Evolutionary conservation across 1,139 yeast genomes (phyloP).

Genomic region (Saccharomyces hybrid): DNA sequence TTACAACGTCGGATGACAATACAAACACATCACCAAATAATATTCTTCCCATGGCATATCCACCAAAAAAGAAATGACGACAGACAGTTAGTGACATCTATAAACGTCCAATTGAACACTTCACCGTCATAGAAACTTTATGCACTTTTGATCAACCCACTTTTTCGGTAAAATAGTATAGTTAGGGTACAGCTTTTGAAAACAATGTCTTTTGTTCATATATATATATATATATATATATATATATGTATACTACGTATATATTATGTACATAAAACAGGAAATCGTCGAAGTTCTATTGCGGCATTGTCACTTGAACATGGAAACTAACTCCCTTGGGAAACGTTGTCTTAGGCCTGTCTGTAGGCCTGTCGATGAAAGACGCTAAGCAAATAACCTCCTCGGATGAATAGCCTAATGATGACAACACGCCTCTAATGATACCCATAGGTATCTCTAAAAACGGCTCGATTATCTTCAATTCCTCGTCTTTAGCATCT

Average conservation of each 20-base stretch:
- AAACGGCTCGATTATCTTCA: conserved; percentile 40
- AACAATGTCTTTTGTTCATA: not conserved
- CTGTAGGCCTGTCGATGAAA: conserved; percentile 25
- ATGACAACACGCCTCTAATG: conserved; percentile 61
- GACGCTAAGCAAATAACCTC: conserved; percentile 26
- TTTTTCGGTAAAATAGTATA: not conserved
- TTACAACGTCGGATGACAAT: not conserved
- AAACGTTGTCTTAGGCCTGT: conserved; percentile 15
- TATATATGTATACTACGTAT: too few relatives aligned
- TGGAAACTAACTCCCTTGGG: conserved; percentile 31
- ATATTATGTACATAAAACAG: conserved; percentile 1
- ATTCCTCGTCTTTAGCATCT: conserved; percentile 27
- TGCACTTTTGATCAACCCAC: not conserved
- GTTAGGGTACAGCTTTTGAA: not conserved
- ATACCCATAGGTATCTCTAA: conserved; percentile 81
- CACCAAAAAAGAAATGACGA: not conserved
- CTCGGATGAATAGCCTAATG: conserved; percentile 26
- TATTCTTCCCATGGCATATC: not conserved
- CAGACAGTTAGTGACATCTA: not conserved
- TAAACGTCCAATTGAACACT: not conserved
- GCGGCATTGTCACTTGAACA: conserved; percentile 20
- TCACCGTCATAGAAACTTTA: not conserved
- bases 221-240: not conserved
- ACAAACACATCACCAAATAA: conserved; percentile 1
- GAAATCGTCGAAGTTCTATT: not conserved